Conservation (phyloP, 1,139 yeast species). For the Saccharomyces hybrid region DNA sequence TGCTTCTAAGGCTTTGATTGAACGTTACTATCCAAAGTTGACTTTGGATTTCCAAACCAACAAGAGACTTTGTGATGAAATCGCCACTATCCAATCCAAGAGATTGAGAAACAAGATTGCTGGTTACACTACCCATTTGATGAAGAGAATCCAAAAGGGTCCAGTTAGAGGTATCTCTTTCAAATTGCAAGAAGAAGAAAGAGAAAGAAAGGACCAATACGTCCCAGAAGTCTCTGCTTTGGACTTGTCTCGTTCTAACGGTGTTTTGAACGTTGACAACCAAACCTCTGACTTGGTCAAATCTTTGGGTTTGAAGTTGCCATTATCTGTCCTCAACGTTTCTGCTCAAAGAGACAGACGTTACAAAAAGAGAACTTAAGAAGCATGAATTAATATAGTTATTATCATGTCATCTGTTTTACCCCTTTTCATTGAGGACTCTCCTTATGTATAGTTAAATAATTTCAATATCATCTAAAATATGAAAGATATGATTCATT, state of each 20-base stretch:
- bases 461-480: not conserved
- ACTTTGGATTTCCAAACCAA: slow-evolving; percentile 99
- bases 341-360: slow-evolving; percentile 94
- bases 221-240: slow-evolving; percentile 99
- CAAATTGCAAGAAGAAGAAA: slow-evolving; percentile 99
- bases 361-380: slow-evolving; percentile 89
- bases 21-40: slow-evolving; percentile 99
- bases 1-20: slow-evolving; percentile 99
- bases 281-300: slow-evolving; percentile 97
- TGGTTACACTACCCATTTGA: slow-evolving; percentile 99
- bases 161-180: slow-evolving; percentile 99
- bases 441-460: slow-evolving; percentile 1
- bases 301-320: slow-evolving; percentile 93
- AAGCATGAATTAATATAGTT: slow-evolving; percentile 5
- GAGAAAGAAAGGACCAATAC: slow-evolving; percentile 99
- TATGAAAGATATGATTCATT: not conserved
- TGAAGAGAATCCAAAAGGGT: slow-evolving; percentile 99
- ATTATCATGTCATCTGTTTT: slow-evolving; percentile 2
- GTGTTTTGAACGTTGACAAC: slow-evolving; percentile 95
- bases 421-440: not conserved
- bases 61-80: slow-evolving; percentile 98
- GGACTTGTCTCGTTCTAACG: slow-evolving; percentile 94
- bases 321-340: slow-evolving; percentile 84
- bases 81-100: slow-evolving; percentile 98
- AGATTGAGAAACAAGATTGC: slow-evolving; percentile 99